These are phyloP conservation scores for Pleurotus eryngii DNA, from an alignment of 768 basidiomycete species.

Conservation along the genomic window DNA sequence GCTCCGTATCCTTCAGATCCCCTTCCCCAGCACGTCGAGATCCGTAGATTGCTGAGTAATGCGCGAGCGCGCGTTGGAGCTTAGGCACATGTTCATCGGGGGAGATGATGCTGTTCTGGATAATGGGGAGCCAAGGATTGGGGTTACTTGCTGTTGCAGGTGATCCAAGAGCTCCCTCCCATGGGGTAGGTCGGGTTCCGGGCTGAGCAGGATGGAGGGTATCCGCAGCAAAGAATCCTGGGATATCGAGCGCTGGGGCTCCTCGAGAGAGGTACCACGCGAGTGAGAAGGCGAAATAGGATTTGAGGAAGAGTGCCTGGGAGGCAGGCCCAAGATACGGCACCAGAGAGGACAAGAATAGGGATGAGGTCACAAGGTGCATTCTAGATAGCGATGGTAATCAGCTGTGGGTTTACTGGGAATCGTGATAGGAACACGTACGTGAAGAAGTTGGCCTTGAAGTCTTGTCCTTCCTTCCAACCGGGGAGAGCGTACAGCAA, in stretches of 20 bases:
- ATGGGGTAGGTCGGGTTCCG: slow-evolving; percentile 20
- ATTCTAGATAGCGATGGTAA: slow-evolving; percentile 34
- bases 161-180: slow-evolving; percentile 18
- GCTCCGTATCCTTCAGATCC: slow-evolving; percentile 25
- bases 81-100: slow-evolving; percentile 53
- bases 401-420: neutral
- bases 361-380: slow-evolving; percentile 61
- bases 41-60: slow-evolving; percentile 44
- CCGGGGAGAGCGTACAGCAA: slow-evolving; percentile 58
- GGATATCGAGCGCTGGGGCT: slow-evolving; percentile 45
- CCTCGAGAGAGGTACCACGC: slow-evolving; percentile 57
- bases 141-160: slow-evolving; percentile 35
- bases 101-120: slow-evolving; percentile 50
- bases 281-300: slow-evolving; percentile 51
- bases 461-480: slow-evolving; percentile 36
- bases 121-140: slow-evolving; percentile 58
- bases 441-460: slow-evolving; percentile 60
- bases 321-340: slow-evolving; percentile 36
- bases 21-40: slow-evolving; percentile 21
- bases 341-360: slow-evolving; percentile 54
- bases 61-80: slow-evolving; percentile 46
- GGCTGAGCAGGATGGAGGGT: slow-evolving; percentile 15
- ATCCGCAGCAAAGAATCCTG: slow-evolving; percentile 40
- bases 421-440: slow-evolving; percentile 28
- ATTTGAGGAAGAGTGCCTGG: slow-evolving; percentile 51